A percentile compares a stretch with the other conserved stretches of the same genome.
Conservation (phyloP, 2,329 filamentous ascomycete genomes). For the Colletotrichum tabaci region DNA sequence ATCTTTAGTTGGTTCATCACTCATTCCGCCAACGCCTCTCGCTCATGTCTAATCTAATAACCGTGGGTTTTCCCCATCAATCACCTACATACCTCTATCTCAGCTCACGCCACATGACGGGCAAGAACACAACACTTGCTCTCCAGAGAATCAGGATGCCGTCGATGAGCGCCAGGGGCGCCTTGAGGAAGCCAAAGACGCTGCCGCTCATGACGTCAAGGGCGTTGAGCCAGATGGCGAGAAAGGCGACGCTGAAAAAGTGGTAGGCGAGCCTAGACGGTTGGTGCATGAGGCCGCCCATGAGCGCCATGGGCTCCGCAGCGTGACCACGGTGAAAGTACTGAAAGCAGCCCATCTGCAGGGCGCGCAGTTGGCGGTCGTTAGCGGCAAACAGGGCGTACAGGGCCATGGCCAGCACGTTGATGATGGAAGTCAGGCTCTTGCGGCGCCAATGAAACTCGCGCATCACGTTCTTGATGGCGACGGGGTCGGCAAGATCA, state of each 20-base stretch:
- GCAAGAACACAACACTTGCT: slow-evolving; percentile 85
- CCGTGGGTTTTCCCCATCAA: slow-evolving; percentile 4
- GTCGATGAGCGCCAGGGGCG: slow-evolving; percentile 76
- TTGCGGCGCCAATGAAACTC: slow-evolving; percentile 92
- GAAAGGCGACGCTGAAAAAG: slow-evolving; percentile 94
- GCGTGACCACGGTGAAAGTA: slow-evolving; percentile 88
- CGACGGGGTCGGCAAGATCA: slow-evolving; percentile 75
- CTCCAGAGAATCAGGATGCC: slow-evolving; percentile 82
- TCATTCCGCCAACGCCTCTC: slow-evolving; percentile 30
- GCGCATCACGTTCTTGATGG: slow-evolving; percentile 78
- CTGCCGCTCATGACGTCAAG: slow-evolving; percentile 57
- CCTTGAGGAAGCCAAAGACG: slow-evolving; percentile 67
- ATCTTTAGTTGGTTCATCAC: slow-evolving; percentile 19
- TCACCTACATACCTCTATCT: slow-evolving; percentile 35
- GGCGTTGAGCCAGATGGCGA: slow-evolving; percentile 81
- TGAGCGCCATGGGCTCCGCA: slow-evolving; percentile 83
- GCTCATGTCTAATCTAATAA: slow-evolving; percentile 36
- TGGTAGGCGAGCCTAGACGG: slow-evolving; percentile 88
- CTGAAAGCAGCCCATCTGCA: slow-evolving; percentile 91
- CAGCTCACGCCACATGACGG: slow-evolving; percentile 82
- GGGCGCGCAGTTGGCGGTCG: slow-evolving; percentile 80
- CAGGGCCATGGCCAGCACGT: slow-evolving; percentile 95
- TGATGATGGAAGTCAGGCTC: slow-evolving; percentile 87
- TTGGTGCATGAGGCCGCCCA: slow-evolving; percentile 84
- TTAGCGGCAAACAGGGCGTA: slow-evolving; percentile 93